Conservation (phyloP, 495 filamentous ascomycete species). For the Glonium stellatum region DNA sequence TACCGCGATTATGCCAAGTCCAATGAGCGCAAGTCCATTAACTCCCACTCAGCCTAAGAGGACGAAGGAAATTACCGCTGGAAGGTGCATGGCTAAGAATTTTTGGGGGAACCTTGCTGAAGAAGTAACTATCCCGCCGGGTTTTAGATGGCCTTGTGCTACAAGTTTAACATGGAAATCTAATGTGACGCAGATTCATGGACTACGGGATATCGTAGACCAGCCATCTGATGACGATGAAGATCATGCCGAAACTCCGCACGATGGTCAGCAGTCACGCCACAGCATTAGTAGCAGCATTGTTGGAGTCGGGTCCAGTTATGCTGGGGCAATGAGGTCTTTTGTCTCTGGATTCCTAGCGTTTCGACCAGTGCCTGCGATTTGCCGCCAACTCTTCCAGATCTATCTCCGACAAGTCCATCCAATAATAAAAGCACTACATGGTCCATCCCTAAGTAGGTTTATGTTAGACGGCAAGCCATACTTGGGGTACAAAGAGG, state of each 20-base stretch:
- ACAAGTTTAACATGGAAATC: no score
- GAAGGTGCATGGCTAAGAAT: neutral
- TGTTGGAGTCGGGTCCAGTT: neutral
- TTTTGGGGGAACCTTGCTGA: neutral
- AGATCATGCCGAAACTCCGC: no score
- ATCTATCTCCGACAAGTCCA: neutral
- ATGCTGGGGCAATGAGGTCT: neutral
- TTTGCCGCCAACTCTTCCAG: neutral
- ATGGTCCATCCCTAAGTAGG: neutral
- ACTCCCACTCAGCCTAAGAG: neutral
- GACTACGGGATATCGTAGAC: no score
- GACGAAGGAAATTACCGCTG: neutral
- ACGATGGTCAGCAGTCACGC: no score
- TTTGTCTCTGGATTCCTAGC: neutral
- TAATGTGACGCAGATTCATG: no score
- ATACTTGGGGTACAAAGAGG: neutral
- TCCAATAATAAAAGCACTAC: neutral
- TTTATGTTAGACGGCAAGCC: neutral
- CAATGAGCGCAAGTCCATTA: neutral
- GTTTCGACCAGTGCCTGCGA: neutral
- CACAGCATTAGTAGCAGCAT: no score
- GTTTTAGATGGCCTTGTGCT: no score
- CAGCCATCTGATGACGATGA: no score
- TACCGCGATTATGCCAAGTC: neutral
- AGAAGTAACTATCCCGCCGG: neutral